Evolutionary conservation across 2,329 filamentous ascomycete species (phyloP).

Genomic region (Rhynchosporium agropyri): DNA sequence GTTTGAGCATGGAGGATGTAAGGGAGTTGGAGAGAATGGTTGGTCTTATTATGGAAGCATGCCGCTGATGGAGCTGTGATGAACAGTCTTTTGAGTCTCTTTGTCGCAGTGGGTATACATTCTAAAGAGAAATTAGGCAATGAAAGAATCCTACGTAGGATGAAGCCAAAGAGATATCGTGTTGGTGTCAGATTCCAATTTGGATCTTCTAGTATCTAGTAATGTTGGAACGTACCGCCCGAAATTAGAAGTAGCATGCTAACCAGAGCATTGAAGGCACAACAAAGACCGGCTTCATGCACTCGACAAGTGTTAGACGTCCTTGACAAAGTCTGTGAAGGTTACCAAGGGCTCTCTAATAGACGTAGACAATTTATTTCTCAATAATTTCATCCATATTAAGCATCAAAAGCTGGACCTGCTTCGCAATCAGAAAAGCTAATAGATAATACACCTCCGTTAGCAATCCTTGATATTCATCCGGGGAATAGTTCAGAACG

Average conservation of each 20-base stretch:
- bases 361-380: too few species aligned
- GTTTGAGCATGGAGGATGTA: neutral
- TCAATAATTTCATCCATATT: too few species aligned
- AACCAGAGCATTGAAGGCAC: neutral
- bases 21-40: neutral
- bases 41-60: slow-evolving; percentile 1
- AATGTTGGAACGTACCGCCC: neutral
- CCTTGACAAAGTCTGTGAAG: too few species aligned
- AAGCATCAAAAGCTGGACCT: too few species aligned
- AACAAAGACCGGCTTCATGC: neutral
- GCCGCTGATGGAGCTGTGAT: neutral
- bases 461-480: too few species aligned
- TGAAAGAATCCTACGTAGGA: neutral
- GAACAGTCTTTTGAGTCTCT: neutral
- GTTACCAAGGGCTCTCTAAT: too few species aligned
- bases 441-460: too few species aligned
- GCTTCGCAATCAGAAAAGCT: too few species aligned
- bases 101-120: neutral
- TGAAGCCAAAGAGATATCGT: neutral
- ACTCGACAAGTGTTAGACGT: too few species aligned
- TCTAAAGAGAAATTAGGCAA: too few species aligned
- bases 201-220: slow-evolving; percentile 6
- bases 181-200: neutral
- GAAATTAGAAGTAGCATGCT: neutral
- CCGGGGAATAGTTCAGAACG: too few species aligned